Evolutionary conservation across 2,329 filamentous ascomycete genomes (phyloP), one percentile per base, ranked within the genome.

Genomic region (Aquanectria penicillioides): DNA sequence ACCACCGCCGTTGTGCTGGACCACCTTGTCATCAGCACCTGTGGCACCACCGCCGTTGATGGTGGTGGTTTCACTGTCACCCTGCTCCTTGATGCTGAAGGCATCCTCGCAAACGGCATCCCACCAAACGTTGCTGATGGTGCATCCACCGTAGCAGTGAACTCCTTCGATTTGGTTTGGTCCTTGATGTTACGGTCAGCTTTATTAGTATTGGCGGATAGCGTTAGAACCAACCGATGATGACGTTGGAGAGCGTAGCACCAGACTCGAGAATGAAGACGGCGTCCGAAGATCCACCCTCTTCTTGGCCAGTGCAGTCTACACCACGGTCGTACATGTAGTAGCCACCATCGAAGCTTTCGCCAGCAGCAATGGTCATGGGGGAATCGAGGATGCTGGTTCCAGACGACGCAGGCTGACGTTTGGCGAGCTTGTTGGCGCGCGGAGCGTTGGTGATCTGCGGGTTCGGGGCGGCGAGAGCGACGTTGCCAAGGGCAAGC

Each of bases 31-130:
- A 0, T 65, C 58, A 9, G 81, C 81, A 17, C 79, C 73, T 28
- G 75, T 77, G 9, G 81, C 81, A 28, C 81, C 80, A 20, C 81
- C 81, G 2, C 80, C 79, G 44, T 74, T 75, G 47, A 81, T 78
- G 67, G 73, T 77, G 17, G 77, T 73, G 5, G 57, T 64, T 36
- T 58, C 62, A 3, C 67, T 68, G 5, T 57, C 57, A 5, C 28
- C 41, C 31, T 67, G 66, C 69, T 71, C 52, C 69, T 70, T 70
- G 41, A 70, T 63, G 8, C 47, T 55, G 60, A 80, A 78, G 26
- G 78, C 79, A 31, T 81, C 78, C 61, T 81, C 79, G 37, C 80
- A 82, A 34, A 82, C 78, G 25, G 79, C 77, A 40, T 78, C 76
- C 65, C 81, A 84, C 77, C 79, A 82, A 46, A 83, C 80, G 25